A percentile compares a stretch with the other conserved stretches of the same genome.
phyloP scores from a whole-genome alignment of 106 monocot genomes.

The Dendrobium officinale region DNA sequence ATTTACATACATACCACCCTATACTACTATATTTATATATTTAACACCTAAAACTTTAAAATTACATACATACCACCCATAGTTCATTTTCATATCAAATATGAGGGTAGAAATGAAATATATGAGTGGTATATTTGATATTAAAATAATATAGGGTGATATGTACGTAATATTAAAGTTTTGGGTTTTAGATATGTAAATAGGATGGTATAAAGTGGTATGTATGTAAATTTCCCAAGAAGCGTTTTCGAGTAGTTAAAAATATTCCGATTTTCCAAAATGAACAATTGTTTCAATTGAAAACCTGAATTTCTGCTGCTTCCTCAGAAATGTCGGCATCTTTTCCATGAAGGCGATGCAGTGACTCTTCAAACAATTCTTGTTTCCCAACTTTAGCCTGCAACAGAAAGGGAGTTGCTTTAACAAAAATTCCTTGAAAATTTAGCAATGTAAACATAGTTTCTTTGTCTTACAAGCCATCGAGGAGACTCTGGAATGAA shows the following conservation, averaged over 20 bases:
- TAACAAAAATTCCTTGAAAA: neutral
- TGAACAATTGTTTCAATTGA: neutral
- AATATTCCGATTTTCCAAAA: neutral
- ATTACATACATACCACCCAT: no score
- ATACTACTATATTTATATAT: no score
- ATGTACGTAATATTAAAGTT: no score
- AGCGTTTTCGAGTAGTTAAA: neutral
- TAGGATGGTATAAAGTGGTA: no score
- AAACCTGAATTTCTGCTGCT: slow-evolving; percentile 54
- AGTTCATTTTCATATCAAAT: no score
- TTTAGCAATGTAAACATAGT: neutral
- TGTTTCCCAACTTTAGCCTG: slow-evolving; percentile 50
- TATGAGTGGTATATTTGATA: no score
- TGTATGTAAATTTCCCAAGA: no score
- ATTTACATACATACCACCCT: no score
- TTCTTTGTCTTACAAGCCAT: slow-evolving; percentile 59
- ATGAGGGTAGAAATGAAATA: no score
- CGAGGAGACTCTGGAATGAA: slow-evolving; percentile 86
- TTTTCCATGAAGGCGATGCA: slow-evolving; percentile 45
- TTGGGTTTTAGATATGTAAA: no score
- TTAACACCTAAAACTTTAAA: no score
- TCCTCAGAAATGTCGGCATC: slow-evolving; percentile 60
- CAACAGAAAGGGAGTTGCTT: neutral
- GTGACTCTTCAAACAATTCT: slow-evolving; percentile 47
- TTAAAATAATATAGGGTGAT: no score